Conservation (phyloP, 2,329 filamentous ascomycete genomes). For the Neofusicoccum kwambonambiense region DNA sequence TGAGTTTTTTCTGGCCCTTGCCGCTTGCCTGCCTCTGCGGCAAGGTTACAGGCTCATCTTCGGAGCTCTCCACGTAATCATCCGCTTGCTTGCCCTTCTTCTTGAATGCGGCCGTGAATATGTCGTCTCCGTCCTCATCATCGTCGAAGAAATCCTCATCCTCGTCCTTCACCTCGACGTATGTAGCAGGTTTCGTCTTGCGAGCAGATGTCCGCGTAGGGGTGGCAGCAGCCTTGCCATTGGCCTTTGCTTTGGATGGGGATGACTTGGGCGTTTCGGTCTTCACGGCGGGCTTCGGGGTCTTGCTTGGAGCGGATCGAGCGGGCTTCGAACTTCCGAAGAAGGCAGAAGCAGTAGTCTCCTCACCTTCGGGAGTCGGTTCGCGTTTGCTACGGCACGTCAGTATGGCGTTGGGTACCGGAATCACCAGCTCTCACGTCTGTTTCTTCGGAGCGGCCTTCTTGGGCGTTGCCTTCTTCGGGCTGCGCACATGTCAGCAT, state of each 20-base stretch:
- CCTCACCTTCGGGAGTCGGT: constrained; percentile 51
- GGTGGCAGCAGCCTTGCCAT: constrained; percentile 31
- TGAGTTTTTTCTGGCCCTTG: constrained; percentile 42
- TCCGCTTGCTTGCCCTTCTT: constrained; percentile 61
- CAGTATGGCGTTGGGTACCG: neutral
- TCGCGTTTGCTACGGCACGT: constrained; percentile 46
- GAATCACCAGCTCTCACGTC: constrained; percentile 33
- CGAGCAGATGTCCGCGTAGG: constrained; percentile 37
- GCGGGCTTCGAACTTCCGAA: constrained; percentile 59
- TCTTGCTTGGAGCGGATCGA: constrained; percentile 43
- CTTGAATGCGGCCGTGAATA: constrained; percentile 73
- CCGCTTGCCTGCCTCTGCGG: constrained; percentile 38
- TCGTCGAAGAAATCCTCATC: constrained; percentile 51
- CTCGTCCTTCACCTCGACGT: constrained; percentile 59
- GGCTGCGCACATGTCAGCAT: constrained; percentile 30
- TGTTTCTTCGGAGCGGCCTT: constrained; percentile 60
- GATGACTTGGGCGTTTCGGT: constrained; percentile 37
- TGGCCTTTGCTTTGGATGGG: constrained; percentile 33
- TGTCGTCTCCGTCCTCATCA: constrained; percentile 69
- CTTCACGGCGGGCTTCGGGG: constrained; percentile 38
- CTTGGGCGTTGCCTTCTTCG: constrained; percentile 50
- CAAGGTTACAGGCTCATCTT: constrained; percentile 31
- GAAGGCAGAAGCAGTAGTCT: constrained; percentile 62
- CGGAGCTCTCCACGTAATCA: constrained; percentile 58
- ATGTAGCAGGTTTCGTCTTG: constrained; percentile 44